Evolutionary conservation across 768 basidiomycete genomes (phyloP).

Genomic region (Russula virescens): DNA sequence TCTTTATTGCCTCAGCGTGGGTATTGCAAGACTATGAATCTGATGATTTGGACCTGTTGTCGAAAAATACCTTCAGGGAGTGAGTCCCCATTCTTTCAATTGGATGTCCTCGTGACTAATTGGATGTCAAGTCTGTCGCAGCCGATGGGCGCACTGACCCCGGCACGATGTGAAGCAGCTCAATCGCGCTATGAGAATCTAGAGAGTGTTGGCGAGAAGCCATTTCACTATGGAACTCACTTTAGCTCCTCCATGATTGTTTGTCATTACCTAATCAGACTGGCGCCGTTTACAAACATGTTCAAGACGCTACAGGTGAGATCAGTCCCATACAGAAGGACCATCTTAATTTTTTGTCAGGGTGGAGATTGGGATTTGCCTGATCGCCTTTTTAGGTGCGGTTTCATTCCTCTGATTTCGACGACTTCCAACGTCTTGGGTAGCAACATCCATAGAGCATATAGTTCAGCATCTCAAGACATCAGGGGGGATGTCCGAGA

Average conservation of each 20-base stretch:
- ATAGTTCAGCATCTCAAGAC: slow-evolving; percentile 79
- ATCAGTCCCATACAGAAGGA: not conserved
- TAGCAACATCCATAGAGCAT: slow-evolving; percentile 76
- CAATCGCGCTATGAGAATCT: slow-evolving; percentile 67
- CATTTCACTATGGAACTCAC: slow-evolving; percentile 92
- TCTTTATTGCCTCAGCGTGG: slow-evolving; percentile 56
- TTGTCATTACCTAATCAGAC: slow-evolving; percentile 86
- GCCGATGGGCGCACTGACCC: slow-evolving; percentile 88
- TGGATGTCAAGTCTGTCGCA: slow-evolving; percentile 48
- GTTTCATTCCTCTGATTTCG: not conserved
- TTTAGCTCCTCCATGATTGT: slow-evolving; percentile 97
- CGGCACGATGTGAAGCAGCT: slow-evolving; percentile 69
- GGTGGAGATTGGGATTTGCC: slow-evolving; percentile 96
- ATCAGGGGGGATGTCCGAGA: slow-evolving; percentile 90
- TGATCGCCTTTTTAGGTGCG: slow-evolving; percentile 71
- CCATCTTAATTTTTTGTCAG: slow-evolving; percentile 33
- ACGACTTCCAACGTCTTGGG: slow-evolving; percentile 9
- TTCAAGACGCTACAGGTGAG: slow-evolving; percentile 79
- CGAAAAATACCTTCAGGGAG: slow-evolving; percentile 66
- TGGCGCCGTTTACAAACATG: slow-evolving; percentile 90
- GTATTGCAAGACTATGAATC: slow-evolving; percentile 82
- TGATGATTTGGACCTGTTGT: slow-evolving; percentile 54
- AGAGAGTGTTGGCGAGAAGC: slow-evolving; percentile 73
- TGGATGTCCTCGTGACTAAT: not conserved
- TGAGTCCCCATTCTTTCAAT: slow-evolving; percentile 30